Conservation (phyloP, 1,284 basidiomycete species). For the Cronartium quercuum region DNA sequence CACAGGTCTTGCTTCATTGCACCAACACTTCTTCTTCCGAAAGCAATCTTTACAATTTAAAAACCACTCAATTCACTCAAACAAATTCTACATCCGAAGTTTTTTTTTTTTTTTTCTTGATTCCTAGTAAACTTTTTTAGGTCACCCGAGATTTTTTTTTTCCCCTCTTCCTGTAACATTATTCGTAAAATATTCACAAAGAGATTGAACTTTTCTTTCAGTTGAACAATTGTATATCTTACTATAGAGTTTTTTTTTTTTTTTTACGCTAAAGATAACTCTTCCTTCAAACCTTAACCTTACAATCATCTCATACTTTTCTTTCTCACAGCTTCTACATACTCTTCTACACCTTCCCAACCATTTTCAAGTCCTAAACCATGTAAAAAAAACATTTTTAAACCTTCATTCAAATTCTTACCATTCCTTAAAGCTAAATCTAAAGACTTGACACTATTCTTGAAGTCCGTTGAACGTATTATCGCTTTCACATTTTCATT, state of each 20-base stretch:
- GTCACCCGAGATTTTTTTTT: no score
- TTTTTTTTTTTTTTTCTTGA: no score
- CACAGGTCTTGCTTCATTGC: not conserved
- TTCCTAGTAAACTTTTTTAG: no score
- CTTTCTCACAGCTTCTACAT: conserved; percentile 63
- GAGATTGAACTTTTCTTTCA: no score
- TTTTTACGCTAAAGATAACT: no score
- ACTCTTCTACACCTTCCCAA: conserved; percentile 14
- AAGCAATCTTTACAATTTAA: not conserved
- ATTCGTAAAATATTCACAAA: no score
- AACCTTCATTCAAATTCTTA: conserved; percentile 4
- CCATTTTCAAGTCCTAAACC: conserved; percentile 10
- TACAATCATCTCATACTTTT: no score
- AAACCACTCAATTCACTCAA: not conserved
- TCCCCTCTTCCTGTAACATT: no score
- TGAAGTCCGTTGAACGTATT: conserved; percentile 5
- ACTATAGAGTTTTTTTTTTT: no score
- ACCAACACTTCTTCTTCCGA: not conserved
- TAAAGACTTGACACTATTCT: not conserved
- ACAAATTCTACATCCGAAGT: not conserved
- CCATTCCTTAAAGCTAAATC: conserved; percentile 7
- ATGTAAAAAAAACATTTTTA: conserved; percentile 21
- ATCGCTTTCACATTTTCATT: conserved; percentile 5
- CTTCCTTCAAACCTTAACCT: no score
- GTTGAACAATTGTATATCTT: no score